Percentiles rank a stretch among this genome's conserved stretches.
These are phyloP conservation scores for Aspergillus floridensis DNA, from an alignment of 2,329 filamentous ascomycete genomes.

Conservation along the genomic window DNA sequence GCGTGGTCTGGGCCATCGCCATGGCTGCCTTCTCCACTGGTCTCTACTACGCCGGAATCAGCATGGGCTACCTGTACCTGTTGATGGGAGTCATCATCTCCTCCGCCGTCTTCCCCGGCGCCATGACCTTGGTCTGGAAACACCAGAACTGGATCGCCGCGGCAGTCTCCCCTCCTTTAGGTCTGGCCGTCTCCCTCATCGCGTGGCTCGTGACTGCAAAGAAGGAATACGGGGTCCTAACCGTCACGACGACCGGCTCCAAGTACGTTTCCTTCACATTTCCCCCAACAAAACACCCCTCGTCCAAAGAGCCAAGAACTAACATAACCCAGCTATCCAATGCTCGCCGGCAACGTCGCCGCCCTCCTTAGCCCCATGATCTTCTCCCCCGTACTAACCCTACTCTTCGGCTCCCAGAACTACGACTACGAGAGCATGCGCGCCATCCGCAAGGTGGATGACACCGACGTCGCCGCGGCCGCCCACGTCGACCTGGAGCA, in stretches of 20 bases:
- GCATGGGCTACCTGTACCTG: constrained; percentile 84
- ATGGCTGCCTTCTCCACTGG: constrained; percentile 79
- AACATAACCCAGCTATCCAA: constrained; percentile 56
- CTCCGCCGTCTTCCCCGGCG: constrained; percentile 77
- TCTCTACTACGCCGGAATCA: constrained; percentile 70
- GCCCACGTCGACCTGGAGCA: constrained; percentile 66
- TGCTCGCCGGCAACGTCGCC: constrained; percentile 83
- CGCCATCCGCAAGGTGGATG: constrained; percentile 73
- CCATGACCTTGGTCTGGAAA: constrained; percentile 76
- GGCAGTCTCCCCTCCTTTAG: constrained; percentile 65
- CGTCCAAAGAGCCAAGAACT: not conserved
- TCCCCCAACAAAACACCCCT: not conserved
- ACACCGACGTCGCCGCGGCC: constrained; percentile 65
- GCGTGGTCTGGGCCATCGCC: constrained; percentile 69
- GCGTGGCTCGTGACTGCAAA: constrained; percentile 77
- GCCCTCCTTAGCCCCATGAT: constrained; percentile 74
- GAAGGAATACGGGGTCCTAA: constrained; percentile 65
- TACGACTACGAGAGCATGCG: constrained; percentile 88
- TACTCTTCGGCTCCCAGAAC: constrained; percentile 65
- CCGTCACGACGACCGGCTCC: constrained; percentile 72
- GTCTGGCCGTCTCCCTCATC: constrained; percentile 65
- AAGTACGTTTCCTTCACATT: constrained; percentile 50
- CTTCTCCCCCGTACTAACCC: constrained; percentile 73
- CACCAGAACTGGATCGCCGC: constrained; percentile 76
- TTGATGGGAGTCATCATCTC: constrained; percentile 92